Evolutionary conservation across 768 basidiomycete species (phyloP), one percentile per base, ranked within the genome.

Genomic region (Rhodosporidiobolus sp.): DNA sequence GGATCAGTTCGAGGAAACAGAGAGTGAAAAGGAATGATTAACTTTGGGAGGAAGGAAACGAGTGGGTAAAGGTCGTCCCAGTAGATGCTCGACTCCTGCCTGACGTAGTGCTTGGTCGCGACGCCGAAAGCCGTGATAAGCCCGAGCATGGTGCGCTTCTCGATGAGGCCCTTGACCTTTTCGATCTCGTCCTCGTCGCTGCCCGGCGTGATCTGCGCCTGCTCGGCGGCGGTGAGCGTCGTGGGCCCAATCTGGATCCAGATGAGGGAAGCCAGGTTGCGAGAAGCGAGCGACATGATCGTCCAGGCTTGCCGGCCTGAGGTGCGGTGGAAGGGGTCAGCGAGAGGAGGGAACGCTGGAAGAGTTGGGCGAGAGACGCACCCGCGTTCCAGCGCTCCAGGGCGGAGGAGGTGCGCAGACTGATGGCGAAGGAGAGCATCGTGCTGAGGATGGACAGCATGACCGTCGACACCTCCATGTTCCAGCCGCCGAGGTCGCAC

Each of bases 1-100:
- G 53, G 28, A 43, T 30, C 30, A 32, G 30, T 8, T 19, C 28
- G 14, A 1, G 11, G 19, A 34, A 43, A 28, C 1, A 17, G 48
- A 38, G 50, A 26, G 22, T 24, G 2, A 11, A 17, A 6, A 17
- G 17, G 22, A 1, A 19, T n/a, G n/a, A 48, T 66, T 16, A 10
- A 73, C 67, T 69, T 69, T 2, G 89, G 89, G 3, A 90, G 84
- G 81, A 87, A 87, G 76, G 85, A 86, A 65, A 90, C 83, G 58
- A 90, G 83, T 19, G 87, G 86, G 77, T 88, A 91, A 32, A 90
- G 84, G 77, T 90, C 89, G 52, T 88, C 84, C 78, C 89, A 90
- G 82, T 87, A 91, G 10, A 88, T 84, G 3, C 90, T 89, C 22
- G 84, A 80, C 79, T 90, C 90, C 12, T 85, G 86, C 49, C 89